Evolutionary conservation across 129 eudicot species (phyloP).

Genomic region (Daucus carota): DNA sequence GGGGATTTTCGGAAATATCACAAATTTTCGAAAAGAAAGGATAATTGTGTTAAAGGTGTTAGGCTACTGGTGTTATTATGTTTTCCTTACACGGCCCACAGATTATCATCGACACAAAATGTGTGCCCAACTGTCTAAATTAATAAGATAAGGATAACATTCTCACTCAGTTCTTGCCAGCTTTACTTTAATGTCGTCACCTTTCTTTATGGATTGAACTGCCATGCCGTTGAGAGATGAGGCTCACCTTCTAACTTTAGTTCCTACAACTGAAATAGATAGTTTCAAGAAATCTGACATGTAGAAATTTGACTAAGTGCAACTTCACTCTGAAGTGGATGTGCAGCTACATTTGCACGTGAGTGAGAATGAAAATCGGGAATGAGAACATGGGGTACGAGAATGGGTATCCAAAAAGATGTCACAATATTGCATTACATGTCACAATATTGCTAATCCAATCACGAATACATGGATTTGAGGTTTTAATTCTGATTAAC

Average conservation of each 20-base stretch:
- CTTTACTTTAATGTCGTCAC: not conserved
- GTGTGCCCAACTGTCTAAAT: not conserved
- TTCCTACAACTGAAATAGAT: not conserved
- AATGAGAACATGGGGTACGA: too few species aligned
- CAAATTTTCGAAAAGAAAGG: too few species aligned
- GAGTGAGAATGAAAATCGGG: too few species aligned
- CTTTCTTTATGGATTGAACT: not conserved
- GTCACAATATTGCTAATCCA: too few species aligned
- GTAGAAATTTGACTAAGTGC: not conserved
- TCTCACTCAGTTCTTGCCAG: not conserved
- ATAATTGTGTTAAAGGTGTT: not conserved
- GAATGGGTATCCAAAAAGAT: too few species aligned
- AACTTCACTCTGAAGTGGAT: not conserved
- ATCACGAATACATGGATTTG: too few species aligned
- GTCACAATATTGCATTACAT: too few species aligned
- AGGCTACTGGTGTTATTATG: not conserved
- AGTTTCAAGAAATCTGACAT: not conserved
- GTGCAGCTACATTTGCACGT: too few species aligned
- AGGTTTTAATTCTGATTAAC: too few species aligned
- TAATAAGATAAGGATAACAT: not conserved
- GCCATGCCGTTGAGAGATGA: slow-evolving; percentile 3
- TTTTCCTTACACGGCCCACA: not conserved
- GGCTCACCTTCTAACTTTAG: not conserved
- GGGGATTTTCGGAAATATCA: not conserved
- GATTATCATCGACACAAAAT: not conserved